Base-by-base conservation (phyloP, 2,329 filamentous ascomycete species). In the Oidium heveae region DNA sequence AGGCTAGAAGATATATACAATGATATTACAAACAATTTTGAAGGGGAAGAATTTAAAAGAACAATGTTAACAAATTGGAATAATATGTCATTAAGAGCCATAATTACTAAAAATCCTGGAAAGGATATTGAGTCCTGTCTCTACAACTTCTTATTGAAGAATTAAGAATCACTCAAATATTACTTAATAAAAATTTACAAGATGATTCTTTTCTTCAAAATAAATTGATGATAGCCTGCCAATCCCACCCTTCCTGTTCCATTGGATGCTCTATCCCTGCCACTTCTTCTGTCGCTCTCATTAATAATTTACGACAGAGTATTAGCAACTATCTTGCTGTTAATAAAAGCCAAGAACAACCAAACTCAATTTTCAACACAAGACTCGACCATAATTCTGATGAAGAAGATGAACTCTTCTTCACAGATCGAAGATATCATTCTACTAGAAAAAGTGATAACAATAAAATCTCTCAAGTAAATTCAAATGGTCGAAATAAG, bases 1-100 rank as follows among this genome's bases (percentile, higher is more conserved):
- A 8, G 15, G 15, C 34, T 36, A 36, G 8, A 8, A 8, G 15
- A 44, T 10, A 44, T 44, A 8, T 44, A 18, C n/a, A 18, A 20
- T 16, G 18, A 20, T n/a, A 44, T 16, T 18, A 7, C 10, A 24
- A 18, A 12, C 32, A 2, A 15, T 32, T 43, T 32, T 43, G 52
- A 53, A 44, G 36, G 52, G 37, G 20, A 13, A 18, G 24, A 53
- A 20, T 41, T 44, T n/a, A 53, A 53, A 53, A 43, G 52, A 39
- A 18, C 18, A 32, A 33, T 53, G 15, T 53, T 53, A n/a, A 18
- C 34, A 32, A 39, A 28, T n/a, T 53, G 20, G 39, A 53, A 53
- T 43, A 10, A 53, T 33, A 28, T 33, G 16, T 43, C 39, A n/a
- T 44, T 8, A 39, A 44, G n/a, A 53, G 34, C 34, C 7, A n/a